Conservation (phyloP, 805 yeast species). For the Zygoascus biomembranicola region DNA sequence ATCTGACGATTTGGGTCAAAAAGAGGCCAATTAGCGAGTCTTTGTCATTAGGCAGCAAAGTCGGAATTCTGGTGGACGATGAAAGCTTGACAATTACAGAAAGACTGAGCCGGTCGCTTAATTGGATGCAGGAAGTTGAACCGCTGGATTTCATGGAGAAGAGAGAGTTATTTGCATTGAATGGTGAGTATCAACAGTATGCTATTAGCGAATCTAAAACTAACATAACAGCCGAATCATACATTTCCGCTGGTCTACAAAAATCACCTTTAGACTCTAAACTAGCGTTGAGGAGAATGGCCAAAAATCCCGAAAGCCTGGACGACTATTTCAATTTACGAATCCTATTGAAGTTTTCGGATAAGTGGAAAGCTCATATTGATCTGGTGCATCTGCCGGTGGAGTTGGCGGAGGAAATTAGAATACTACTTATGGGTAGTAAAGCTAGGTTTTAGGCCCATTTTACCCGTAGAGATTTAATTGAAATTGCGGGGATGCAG, state of each 20-base stretch:
- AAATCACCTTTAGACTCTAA: slow-evolving; percentile 41
- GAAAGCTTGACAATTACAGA: background rate
- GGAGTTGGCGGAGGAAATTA: background rate
- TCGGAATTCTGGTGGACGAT: background rate
- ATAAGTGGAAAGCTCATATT: slow-evolving; percentile 22
- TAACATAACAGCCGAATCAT: background rate
- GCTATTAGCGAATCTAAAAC: background rate
- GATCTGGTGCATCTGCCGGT: slow-evolving; percentile 1
- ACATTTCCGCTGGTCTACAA: background rate
- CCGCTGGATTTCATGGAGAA: background rate
- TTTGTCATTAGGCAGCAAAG: background rate
- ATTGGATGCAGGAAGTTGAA: background rate
- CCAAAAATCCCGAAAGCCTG: slow-evolving; percentile 32
- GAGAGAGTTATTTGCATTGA: background rate
- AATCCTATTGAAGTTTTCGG: slow-evolving; percentile 53
- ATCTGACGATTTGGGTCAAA: slow-evolving; percentile 5
- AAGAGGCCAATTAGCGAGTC: slow-evolving; percentile 3
- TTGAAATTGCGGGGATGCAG: too few species aligned
- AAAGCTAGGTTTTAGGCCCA: too few species aligned
- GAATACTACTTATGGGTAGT: background rate
- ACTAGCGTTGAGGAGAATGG: slow-evolving; percentile 40
- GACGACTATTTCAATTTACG: slow-evolving; percentile 61
- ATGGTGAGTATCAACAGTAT: background rate
- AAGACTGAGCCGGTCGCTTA: background rate
- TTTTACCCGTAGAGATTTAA: too few species aligned